Conservation (phyloP, 768 basidiomycete species). For the Boletus rubroflammeus region DNA sequence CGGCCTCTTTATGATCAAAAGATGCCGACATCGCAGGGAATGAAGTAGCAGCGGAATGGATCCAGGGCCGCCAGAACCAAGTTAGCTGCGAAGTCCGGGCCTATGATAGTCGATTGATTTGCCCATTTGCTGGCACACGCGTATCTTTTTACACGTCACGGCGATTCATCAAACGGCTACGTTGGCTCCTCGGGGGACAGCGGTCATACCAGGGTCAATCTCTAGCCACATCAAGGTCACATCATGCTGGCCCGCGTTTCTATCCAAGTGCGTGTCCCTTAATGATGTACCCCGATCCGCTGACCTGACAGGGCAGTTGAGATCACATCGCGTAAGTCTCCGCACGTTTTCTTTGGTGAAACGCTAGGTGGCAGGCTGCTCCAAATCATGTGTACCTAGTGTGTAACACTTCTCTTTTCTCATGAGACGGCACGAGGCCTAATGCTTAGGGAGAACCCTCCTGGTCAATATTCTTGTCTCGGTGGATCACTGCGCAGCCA, state of each 20-base stretch:
- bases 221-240: slow-evolving; percentile 34
- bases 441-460: background rate
- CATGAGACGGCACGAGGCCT: slow-evolving; percentile 7
- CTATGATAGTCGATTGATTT: slow-evolving; percentile 22
- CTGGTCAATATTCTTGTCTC: background rate
- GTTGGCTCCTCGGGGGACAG: slow-evolving; percentile 32
- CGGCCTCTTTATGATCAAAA: slow-evolving; percentile 9
- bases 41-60: slow-evolving; percentile 25
- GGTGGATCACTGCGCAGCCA: background rate
- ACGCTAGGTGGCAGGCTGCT: slow-evolving; percentile 1
- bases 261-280: slow-evolving; percentile 9
- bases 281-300: slow-evolving; percentile 11
- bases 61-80: slow-evolving; percentile 5
- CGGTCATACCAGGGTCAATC: slow-evolving; percentile 31
- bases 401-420: slow-evolving; percentile 10
- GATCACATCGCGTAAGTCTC: background rate
- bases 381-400: slow-evolving; percentile 4
- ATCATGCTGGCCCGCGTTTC: slow-evolving; percentile 24
- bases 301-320: slow-evolving; percentile 5
- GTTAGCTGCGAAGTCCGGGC: slow-evolving; percentile 14
- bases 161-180: slow-evolving; percentile 36
- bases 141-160: slow-evolving; percentile 42
- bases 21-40: slow-evolving; percentile 32
- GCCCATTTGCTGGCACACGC: slow-evolving; percentile 6
- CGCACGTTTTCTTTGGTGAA: slow-evolving; percentile 13